Percentiles rank a stretch among this genome's conserved stretches.
Evolutionary conservation across 768 basidiomycete genomes (phyloP).

Genomic region (Boletus bicolor): DNA sequence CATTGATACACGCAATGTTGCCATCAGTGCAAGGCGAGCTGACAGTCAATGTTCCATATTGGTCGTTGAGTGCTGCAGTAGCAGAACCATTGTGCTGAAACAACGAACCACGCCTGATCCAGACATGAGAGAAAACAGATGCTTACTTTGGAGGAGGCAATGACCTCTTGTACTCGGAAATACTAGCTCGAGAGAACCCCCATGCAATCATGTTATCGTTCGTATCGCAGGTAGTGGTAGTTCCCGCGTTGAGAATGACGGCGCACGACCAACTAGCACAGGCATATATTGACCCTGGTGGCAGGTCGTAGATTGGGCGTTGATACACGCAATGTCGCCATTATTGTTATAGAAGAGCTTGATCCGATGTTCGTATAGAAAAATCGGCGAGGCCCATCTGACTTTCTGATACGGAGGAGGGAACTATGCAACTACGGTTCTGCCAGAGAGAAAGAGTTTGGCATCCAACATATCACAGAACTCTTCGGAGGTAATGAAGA

Average conservation of each 20-base stretch:
- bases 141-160: neutral
- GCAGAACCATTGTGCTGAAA: slow-evolving; percentile 26
- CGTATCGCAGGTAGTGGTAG: slow-evolving; percentile 18
- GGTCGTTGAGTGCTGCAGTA: slow-evolving; percentile 24
- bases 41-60: slow-evolving; percentile 15
- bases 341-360: slow-evolving; percentile 15
- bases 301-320: slow-evolving; percentile 15
- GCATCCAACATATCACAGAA: too few species aligned
- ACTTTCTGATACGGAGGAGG: too few species aligned
- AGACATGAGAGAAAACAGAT: neutral
- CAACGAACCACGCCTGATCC: slow-evolving; percentile 13
- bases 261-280: slow-evolving; percentile 22
- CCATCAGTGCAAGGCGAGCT: slow-evolving; percentile 19
- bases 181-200: slow-evolving; percentile 9
- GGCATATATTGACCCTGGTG: slow-evolving; percentile 9
- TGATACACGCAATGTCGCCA: slow-evolving; percentile 18
- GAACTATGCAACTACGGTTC: too few species aligned
- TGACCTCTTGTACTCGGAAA: slow-evolving; percentile 16
- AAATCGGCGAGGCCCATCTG: too few species aligned
- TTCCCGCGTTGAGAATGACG: slow-evolving; percentile 24
- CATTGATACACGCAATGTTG: slow-evolving; percentile 18
- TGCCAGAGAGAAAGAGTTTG: too few species aligned
- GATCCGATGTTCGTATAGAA: too few species aligned
- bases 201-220: slow-evolving; percentile 7
- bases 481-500: too few species aligned